Evolutionary conservation across 441 rosid species (phyloP), one percentile per base, ranked within the genome.

Genomic region (Gossypium gossypioides): DNA sequence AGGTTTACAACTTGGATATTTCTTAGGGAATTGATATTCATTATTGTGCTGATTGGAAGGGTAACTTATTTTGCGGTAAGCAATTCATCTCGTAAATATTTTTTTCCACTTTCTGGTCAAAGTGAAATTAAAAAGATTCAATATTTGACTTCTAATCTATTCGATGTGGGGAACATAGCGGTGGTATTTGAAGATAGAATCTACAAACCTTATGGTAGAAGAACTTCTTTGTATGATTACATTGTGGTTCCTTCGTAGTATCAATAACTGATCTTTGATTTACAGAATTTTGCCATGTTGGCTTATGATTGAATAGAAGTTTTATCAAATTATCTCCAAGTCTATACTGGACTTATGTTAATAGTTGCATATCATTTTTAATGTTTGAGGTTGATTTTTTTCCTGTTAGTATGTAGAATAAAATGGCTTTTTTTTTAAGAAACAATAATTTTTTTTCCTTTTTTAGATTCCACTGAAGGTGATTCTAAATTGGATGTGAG

Each of bases 261-360:
- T 71, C n/a, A 8, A 40, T 64, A 22, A 24, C 22, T 12, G 2
- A 72, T 22, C 13, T 62, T 72, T 60, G 73, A 67, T 52, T 32
- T 13, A 15, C 37, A 65, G 65, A 63, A 34, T 58, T 32, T 40
- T 59, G 2, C 27, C 44, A 50, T 25, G 37, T 51, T 9, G 44
- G 48, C 40, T 52, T 46, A n/a, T 56, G 73, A 48, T n/a, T 76
- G 50, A 27, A 22, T 58, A 64, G 46, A 52, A 19, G 21, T 62
- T 34, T 13, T 10, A 25, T 13, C 19, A 13, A 22, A 48, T 22
- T 44, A n/a, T 24, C 57, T 48, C 22, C 12, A 3, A 44, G 71
- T 50, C 3, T 68, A 12, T 51, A 27, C 3, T 52, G 32, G 12
- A 50, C 25, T 16, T 29, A 6, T 4, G 4, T 18, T 27, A n/a